A percentile compares a stretch with the other conserved stretches of the same genome.
Conservation (phyloP, 331 rosid species). For the Erythrophleum ivorense region DNA sequence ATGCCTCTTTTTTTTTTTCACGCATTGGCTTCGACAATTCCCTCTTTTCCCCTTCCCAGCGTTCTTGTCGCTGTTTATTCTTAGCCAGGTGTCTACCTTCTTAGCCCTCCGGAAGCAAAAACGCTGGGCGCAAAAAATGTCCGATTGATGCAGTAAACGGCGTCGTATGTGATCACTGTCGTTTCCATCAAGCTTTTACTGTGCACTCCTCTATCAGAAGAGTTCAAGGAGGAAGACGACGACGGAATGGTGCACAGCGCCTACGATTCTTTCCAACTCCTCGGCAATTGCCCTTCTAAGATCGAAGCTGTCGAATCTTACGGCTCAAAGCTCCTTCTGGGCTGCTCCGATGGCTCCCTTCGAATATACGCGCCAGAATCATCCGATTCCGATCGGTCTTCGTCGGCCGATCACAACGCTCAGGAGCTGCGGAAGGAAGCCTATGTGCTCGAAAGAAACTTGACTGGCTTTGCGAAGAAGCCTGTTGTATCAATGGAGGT, state of each 20-base stretch:
- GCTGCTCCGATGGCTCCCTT: slow-evolving; percentile 96
- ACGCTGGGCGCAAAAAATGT: not conserved
- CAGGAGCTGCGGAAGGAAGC: slow-evolving; percentile 55
- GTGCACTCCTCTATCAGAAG: not conserved
- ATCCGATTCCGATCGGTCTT: slow-evolving; percentile 57
- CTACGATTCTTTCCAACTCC: slow-evolving; percentile 79
- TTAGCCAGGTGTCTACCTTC: not conserved
- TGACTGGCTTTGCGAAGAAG: slow-evolving; percentile 66
- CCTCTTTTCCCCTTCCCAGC: not conserved
- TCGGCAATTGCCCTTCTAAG: slow-evolving; percentile 61
- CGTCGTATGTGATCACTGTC: slow-evolving; percentile 10
- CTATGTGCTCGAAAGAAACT: slow-evolving; percentile 63
- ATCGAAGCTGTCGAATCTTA: slow-evolving; percentile 80
- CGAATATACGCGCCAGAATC: slow-evolving; percentile 70
- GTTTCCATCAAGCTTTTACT: not conserved
- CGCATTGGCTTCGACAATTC: no score
- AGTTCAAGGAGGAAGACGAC: slow-evolving; percentile 13
- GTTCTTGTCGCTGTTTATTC: not conserved
- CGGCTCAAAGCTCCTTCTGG: slow-evolving; percentile 73
- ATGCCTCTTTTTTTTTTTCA: no score
- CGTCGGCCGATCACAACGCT: slow-evolving; percentile 53
- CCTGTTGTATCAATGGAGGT: slow-evolving; percentile 80
- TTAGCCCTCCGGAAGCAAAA: not conserved
- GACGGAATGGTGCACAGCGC: slow-evolving; percentile 92
- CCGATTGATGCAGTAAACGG: not conserved